A percentile compares a stretch with the other conserved stretches of the same genome.
These are phyloP conservation scores for Cryptococcus jaspeensis DNA, from an alignment of 1,284 basidiomycete species.

Conservation along the genomic window DNA sequence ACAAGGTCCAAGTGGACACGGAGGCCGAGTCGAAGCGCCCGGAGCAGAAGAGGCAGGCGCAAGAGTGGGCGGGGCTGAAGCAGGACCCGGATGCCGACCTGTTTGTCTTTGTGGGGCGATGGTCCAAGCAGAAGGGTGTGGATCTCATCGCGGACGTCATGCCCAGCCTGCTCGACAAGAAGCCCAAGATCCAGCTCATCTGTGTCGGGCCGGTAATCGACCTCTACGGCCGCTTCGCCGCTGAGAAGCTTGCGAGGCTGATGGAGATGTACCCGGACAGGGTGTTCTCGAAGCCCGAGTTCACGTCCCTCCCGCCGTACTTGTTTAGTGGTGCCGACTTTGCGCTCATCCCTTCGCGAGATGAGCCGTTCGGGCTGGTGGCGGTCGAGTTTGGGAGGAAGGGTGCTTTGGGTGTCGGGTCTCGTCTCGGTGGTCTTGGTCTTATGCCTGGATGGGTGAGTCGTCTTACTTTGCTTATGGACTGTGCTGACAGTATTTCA, in stretches of 20 bases:
- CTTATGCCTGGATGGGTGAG: constrained; percentile 94
- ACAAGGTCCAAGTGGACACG: constrained; percentile 72
- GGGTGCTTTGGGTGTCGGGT: constrained; percentile 89
- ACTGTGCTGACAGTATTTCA: constrained; percentile 40
- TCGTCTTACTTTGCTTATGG: constrained; percentile 19
- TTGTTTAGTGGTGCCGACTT: constrained; percentile 92
- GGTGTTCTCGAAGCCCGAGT: constrained; percentile 89
- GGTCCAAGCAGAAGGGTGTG: constrained; percentile 95
- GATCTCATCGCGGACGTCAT: constrained; percentile 92
- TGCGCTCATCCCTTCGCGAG: constrained; percentile 87
- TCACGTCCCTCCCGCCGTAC: constrained; percentile 87
- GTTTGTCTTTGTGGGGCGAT: constrained; percentile 92
- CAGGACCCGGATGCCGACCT: constrained; percentile 84
- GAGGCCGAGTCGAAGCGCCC: constrained; percentile 83
- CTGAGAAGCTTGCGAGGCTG: constrained; percentile 82
- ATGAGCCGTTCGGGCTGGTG: constrained; percentile 90
- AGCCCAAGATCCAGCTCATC: constrained; percentile 78
- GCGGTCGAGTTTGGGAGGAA: constrained; percentile 93
- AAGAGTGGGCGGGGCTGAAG: constrained; percentile 88
- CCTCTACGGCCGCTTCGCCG: constrained; percentile 87
- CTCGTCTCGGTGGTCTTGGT: constrained; percentile 86
- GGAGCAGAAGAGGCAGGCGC: constrained; percentile 82
- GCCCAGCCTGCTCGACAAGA: constrained; percentile 82
- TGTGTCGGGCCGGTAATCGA: constrained; percentile 90
- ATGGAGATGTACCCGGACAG: constrained; percentile 94